These are phyloP conservation scores for Dacryopinax spathularia DNA, from an alignment of 768 basidiomycete species.

Conservation along the genomic window DNA sequence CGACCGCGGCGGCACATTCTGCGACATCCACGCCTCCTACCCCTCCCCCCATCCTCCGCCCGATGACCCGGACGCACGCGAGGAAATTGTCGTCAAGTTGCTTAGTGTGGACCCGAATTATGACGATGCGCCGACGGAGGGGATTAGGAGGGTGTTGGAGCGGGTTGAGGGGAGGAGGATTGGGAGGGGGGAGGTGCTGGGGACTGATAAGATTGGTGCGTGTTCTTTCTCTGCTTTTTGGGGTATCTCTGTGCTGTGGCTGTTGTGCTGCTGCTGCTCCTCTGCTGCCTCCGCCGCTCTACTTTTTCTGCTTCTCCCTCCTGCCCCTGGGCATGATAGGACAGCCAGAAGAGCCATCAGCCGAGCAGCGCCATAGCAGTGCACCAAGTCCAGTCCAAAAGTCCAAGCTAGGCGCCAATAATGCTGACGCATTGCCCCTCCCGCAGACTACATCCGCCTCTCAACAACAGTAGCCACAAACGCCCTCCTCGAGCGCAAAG, in stretches of 20 bases:
- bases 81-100: conserved; percentile 83
- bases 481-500: conserved; percentile 86
- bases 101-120: conserved; percentile 85
- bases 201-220: conserved; percentile 69
- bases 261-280: not conserved
- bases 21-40: conserved; percentile 59
- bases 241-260: not conserved
- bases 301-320: not conserved
- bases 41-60: conserved; percentile 62
- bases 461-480: conserved; percentile 96
- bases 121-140: conserved; percentile 85
- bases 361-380: no score
- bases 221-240: not conserved
- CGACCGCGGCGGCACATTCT: conserved; percentile 85
- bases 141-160: conserved; percentile 76
- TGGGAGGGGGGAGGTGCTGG: conserved; percentile 47
- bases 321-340: no score
- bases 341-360: no score
- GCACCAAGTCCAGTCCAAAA: no score
- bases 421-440: not conserved
- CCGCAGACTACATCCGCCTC: conserved; percentile 70
- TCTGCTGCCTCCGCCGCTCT: not conserved
- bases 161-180: conserved; percentile 53
- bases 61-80: conserved; percentile 41
- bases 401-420: not conserved